These are phyloP conservation scores for Pyronema omphalodes DNA, from an alignment of 495 filamentous ascomycete species.

Conservation along the genomic window DNA sequence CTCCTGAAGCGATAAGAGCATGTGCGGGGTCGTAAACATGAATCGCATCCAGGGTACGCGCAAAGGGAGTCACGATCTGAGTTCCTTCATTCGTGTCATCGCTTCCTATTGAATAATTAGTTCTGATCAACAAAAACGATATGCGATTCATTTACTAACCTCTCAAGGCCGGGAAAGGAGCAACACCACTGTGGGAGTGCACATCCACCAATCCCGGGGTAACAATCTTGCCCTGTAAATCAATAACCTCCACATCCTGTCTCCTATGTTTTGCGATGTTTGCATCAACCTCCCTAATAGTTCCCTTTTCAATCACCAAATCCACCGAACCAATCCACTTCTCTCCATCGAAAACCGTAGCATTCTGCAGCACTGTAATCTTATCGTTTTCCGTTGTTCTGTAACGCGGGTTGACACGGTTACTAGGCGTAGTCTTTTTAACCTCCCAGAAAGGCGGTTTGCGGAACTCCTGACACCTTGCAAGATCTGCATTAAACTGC, in stretches of 20 bases:
- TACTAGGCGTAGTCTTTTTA: too few relatives aligned
- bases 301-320: constrained; percentile 29
- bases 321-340: constrained; percentile 29
- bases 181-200: constrained; percentile 36
- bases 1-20: constrained; percentile 44
- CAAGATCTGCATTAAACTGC: too few relatives aligned
- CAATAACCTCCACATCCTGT: constrained; percentile 30
- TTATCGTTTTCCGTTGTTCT: too few relatives aligned
- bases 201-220: constrained; percentile 50
- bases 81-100: not conserved
- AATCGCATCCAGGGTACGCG: not conserved
- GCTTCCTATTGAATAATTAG: not conserved
- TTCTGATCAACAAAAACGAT: constrained; percentile 2
- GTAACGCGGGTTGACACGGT: too few relatives aligned
- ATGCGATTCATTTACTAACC: constrained; percentile 16
- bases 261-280: constrained; percentile 13
- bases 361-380: constrained; percentile 24
- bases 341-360: constrained; percentile 36
- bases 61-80: not conserved
- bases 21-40: constrained; percentile 10
- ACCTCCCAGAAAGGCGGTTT: too few relatives aligned
- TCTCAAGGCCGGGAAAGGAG: constrained; percentile 17
- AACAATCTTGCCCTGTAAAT: constrained; percentile 39
- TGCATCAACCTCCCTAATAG: not conserved
- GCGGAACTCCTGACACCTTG: too few relatives aligned